Evolutionary conservation across 495 filamentous ascomycete species (phyloP).

Genomic region (Hypoxylon perforatum): DNA sequence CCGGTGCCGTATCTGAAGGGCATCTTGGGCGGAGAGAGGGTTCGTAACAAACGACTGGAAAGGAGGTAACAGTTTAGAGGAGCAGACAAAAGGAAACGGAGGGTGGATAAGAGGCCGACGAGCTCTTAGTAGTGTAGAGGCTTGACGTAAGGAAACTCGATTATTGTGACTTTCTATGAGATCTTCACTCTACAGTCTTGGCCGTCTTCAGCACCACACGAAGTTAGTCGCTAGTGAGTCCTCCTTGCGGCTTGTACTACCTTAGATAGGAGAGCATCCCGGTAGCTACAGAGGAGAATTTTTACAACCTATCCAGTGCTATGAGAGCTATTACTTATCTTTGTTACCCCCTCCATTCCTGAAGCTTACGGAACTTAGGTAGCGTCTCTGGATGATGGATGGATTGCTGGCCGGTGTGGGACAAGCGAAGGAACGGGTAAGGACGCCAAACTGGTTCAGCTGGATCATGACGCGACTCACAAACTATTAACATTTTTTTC

Average conservation of each 20-base stretch:
- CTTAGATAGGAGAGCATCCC: too few species aligned
- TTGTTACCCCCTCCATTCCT: constrained; percentile 1
- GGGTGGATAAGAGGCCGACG: not conserved
- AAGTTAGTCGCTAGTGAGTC: too few species aligned
- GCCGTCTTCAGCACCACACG: not conserved
- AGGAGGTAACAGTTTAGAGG: not conserved
- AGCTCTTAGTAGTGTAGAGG: not conserved
- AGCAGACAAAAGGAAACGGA: not conserved
- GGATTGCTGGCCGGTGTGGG: too few species aligned
- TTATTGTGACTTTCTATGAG: not conserved
- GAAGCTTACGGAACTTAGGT: not conserved
- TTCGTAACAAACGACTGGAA: not conserved
- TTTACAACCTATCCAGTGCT: constrained; percentile 7
- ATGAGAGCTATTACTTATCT: constrained; percentile 19
- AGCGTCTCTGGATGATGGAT: too few species aligned
- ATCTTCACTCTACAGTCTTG: constrained; percentile 4
- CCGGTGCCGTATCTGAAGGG: constrained; percentile 19
- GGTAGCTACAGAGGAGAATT: too few species aligned
- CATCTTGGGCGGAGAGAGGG: constrained; percentile 17
- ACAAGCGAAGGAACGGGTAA: not conserved
- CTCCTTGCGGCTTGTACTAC: too few species aligned
- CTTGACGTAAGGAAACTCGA: not conserved
- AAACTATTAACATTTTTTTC: not conserved
- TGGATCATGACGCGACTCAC: constrained; percentile 19
- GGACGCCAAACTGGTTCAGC: constrained; percentile 2